Base-by-base conservation (phyloP, 805 yeast genomes). In the Yamadazyma tumulicola region DNA sequence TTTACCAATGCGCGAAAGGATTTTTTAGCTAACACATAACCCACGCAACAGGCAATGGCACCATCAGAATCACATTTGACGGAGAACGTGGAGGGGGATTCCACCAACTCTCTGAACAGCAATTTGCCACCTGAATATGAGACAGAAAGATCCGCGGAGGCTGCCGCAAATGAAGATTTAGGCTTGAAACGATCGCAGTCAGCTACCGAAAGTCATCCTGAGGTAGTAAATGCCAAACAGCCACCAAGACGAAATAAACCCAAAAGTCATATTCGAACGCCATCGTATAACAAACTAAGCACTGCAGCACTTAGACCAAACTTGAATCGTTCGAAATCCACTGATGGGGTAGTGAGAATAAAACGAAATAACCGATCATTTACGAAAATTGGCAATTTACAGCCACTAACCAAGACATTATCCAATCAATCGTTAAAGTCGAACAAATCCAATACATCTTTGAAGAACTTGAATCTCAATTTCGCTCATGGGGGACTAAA, bases 241-340 rank as follows among this genome's bases (percentile, higher is more conserved):
- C n/a, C n/a, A n/a, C n/a, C n/a, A n/a, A 26, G 17, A 26, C 6
- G 37, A 13, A 24, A 31, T 15, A 37, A 29, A 17, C n/a, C 19
- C 14, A 47, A 47, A 26, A 25, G 26, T 4, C 61, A 58, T 28
- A 44, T 40, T 29, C 31, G 65, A 27, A 54, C 62, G 1, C 41
- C 45, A 6, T 59, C 64, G 3, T 57, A 54, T 35, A 58, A 51
- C 32, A 59, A 57, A 37, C 29, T 35, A 28, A 19, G 23, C 3
- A 16, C 49, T 4, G 13, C 35, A 15, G 19, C 12, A 13, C 34
- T 26, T 4, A 31, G 67, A 23, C 72, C 71, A 5, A 37, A 49
- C 18, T 48, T 67, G 30, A 56, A 52, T 42, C 44, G 71, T 34
- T 63, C 70, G 14, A 66, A 63, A 34, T 64, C 71, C 7, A 55